Conservation (phyloP, 2,329 filamentous ascomycete species). For the Madurella fahalii region DNA sequence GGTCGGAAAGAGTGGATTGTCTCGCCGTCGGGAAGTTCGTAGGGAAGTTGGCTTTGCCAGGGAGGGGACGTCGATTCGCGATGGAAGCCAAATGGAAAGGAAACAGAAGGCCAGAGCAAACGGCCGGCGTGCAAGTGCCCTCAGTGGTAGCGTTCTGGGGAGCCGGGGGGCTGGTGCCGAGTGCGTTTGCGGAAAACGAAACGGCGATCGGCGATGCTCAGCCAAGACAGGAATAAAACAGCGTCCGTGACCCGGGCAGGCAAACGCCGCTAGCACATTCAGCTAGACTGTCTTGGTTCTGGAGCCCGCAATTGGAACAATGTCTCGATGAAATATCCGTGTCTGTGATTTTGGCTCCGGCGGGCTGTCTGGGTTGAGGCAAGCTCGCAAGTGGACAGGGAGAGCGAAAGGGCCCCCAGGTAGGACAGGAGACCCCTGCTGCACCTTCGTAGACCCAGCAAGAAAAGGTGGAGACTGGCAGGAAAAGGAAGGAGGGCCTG, state of each 20-base stretch:
- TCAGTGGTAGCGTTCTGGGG: conserved; percentile 5
- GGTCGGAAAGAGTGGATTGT: conserved; percentile 3
- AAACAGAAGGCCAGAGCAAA: conserved; percentile 11
- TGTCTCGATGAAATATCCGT: not conserved
- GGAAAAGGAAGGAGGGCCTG: conserved; percentile 4
- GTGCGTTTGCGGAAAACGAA: conserved; percentile 14
- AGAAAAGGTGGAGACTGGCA: not conserved
- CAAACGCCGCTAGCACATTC: not conserved
- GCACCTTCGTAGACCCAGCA: not conserved
- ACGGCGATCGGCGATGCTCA: conserved; percentile 13
- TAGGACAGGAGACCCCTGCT: not conserved
- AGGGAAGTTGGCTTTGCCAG: not conserved
- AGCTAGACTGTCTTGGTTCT: not conserved
- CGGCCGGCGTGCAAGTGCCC: not conserved
- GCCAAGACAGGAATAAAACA: not conserved
- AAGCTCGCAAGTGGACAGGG: not conserved
- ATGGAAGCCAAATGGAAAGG: conserved; percentile 13
- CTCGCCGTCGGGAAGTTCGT: conserved; percentile 7
- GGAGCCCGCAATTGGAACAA: not conserved
- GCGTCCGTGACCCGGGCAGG: conserved; percentile 2
- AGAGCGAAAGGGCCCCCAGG: not conserved
- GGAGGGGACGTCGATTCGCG: not conserved
- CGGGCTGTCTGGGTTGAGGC: not conserved
- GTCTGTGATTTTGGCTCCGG: not conserved
- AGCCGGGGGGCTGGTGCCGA: conserved; percentile 16